Base-by-base conservation (phyloP, 768 basidiomycete species). In the Hericium coralloides region DNA sequence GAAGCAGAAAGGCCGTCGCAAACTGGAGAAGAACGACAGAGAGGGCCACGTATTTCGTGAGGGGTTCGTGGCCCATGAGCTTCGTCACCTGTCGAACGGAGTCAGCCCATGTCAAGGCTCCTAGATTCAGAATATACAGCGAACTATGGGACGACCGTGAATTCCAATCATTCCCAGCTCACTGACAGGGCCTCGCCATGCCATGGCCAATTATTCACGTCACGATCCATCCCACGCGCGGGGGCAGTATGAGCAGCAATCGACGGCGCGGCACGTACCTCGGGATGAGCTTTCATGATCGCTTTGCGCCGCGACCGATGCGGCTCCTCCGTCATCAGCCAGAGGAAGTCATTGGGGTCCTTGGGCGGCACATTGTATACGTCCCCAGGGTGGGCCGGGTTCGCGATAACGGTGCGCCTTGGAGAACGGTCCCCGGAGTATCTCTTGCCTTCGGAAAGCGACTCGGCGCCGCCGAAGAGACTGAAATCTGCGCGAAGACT, bases 321-420 rank as follows among this genome's bases (percentile, higher is more conserved):
- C 2, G 97, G 97, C 67, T 99, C 97, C 72, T 99, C 97, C 0
- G 92, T 97, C 85, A 98, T 90, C 48, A 95, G 67, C 97, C 97
- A 99, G 31, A 98, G 76, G 65, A 97, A 98, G 63, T 98, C 95
- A 0, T 76, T 70, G 1, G 90, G 87, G 64, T 93, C 84, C 67
- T 85, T 84, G 0, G 87, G 86, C 2, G 82, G 82, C 5, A 71
- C 76, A 18, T 74, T 69, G 64, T 79, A 69, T 3, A 72, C 68
- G 41, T 66, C 67, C 9, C 73, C 78, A 59, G 78, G 65, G 58
- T 75, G 73, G 47, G 76, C 72, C 3, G 76, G 74, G n/a, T 70
- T 69, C 2, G 70, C 62, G 51, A 79, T 70, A 48, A 75, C 74
- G 0, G 81, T 81, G 49, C 80, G 81, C 61, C 77, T 76, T 8